These are phyloP conservation scores for Lunasporangiospora selenospora DNA, from an alignment of 192 early-diverging fungal genomes.

Conservation along the genomic window DNA sequence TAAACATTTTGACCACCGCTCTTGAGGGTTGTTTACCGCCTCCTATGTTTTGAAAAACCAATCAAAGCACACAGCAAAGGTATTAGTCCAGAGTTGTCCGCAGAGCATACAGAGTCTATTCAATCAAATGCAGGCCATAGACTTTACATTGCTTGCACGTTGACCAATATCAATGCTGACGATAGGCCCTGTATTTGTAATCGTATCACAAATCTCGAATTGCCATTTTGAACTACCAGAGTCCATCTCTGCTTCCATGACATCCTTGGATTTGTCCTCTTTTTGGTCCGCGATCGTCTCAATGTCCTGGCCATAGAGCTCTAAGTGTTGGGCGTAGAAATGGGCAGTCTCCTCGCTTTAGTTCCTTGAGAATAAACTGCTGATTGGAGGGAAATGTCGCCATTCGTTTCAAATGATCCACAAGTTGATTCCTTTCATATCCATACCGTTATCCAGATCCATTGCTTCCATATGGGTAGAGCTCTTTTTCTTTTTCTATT, in stretches of 20 bases:
- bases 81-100: too few species aligned
- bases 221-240: slow-evolving; percentile 52
- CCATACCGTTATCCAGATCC: slow-evolving; percentile 43
- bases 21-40: too few species aligned
- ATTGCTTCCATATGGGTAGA: slow-evolving; percentile 12
- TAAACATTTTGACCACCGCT: too few species aligned
- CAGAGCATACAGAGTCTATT: too few species aligned
- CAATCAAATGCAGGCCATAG: too few species aligned
- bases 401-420: too few species aligned
- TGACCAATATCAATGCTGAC: slow-evolving; percentile 76
- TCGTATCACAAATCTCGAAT: slow-evolving; percentile 77
- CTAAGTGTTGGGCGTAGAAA: too few species aligned
- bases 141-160: slow-evolving; percentile 50
- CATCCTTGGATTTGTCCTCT: slow-evolving; percentile 40
- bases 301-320: slow-evolving; percentile 43
- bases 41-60: background rate
- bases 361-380: too few species aligned
- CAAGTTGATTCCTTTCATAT: too few species aligned
- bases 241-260: slow-evolving; percentile 23
- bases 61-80: too few species aligned
- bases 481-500: slow-evolving; percentile 30
- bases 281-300: slow-evolving; percentile 16
- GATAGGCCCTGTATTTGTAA: slow-evolving; percentile 83
- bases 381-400: too few species aligned
- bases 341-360: too few species aligned